Conservation (phyloP, 2,329 filamentous ascomycete species). For the Aureobasidium sp. region DNA sequence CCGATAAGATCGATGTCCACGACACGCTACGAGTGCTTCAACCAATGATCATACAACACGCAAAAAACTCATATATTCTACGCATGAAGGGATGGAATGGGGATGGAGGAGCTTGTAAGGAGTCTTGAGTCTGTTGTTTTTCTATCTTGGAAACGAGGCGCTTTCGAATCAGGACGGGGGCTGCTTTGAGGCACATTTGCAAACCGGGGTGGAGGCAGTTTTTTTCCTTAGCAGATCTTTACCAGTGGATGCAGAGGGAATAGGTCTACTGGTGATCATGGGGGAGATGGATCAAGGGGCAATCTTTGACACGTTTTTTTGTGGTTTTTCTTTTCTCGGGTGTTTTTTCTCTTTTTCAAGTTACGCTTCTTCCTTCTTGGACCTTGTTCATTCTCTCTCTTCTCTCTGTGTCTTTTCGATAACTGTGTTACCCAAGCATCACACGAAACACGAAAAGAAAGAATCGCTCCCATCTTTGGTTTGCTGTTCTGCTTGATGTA, state of each 20-base stretch:
- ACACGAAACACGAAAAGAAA: neutral
- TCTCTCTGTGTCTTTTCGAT: neutral
- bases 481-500: neutral
- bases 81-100: neutral
- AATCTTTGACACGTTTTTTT: constrained; percentile 6
- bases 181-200: neutral
- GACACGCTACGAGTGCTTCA: neutral
- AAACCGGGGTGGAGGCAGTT: neutral
- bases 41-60: neutral
- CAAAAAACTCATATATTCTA: constrained; percentile 8
- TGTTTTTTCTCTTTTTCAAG: neutral
- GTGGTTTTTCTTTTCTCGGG: neutral
- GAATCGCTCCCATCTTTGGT: neutral
- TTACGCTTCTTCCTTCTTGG: neutral
- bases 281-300: neutral
- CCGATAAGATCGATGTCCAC: neutral
- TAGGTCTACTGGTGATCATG: neutral
- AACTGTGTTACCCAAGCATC: neutral
- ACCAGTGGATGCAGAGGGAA: neutral
- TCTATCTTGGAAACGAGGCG: constrained; percentile 9
- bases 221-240: neutral
- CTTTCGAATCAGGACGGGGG: constrained; percentile 3
- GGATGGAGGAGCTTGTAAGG: constrained; percentile 6
- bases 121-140: constrained; percentile 8
- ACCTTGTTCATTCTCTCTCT: neutral